These are phyloP conservation scores for Chlorociboria aeruginascens DNA, from an alignment of 495 filamentous ascomycete genomes.

Conservation along the genomic window DNA sequence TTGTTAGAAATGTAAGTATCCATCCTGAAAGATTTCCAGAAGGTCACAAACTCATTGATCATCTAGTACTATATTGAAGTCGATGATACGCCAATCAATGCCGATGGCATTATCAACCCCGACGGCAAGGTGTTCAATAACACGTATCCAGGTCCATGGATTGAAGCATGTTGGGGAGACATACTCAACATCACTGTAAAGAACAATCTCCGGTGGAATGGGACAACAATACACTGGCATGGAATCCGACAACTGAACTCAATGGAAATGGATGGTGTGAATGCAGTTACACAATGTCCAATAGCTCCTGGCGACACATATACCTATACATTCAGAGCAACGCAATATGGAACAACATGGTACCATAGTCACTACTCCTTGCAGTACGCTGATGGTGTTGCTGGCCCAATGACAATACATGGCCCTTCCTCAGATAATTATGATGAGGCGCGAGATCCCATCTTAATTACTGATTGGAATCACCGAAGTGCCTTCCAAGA, in stretches of 20 bases:
- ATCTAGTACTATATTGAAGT: too few species aligned
- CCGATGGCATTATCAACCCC: too few species aligned
- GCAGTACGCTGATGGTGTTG: conserved; percentile 23
- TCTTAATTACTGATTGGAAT: not conserved
- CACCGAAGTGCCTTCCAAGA: not conserved
- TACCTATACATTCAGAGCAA: conserved; percentile 35
- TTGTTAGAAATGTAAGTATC: too few species aligned
- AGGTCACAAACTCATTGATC: too few species aligned
- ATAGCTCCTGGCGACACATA: conserved; percentile 25
- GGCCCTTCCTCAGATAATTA: conserved; percentile 21
- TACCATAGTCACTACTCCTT: conserved; percentile 48
- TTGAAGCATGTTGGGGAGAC: conserved; percentile 27
- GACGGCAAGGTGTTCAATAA: too few species aligned
- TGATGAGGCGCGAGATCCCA: conserved; percentile 19
- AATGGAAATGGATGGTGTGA: conserved; percentile 24
- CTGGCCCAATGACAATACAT: not conserved
- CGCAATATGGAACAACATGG: conserved; percentile 46
- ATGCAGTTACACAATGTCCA: conserved; percentile 33
- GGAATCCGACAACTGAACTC: conserved; percentile 23
- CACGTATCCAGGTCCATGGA: conserved; percentile 26
- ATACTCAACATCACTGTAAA: conserved; percentile 17
- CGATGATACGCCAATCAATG: too few species aligned
- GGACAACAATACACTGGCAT: conserved; percentile 35
- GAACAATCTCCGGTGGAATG: conserved; percentile 18
- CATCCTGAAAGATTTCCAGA: too few species aligned